Evolutionary conservation across 192 early-diverging fungal species (phyloP).

Genomic region (Chytriomyces confervae): DNA sequence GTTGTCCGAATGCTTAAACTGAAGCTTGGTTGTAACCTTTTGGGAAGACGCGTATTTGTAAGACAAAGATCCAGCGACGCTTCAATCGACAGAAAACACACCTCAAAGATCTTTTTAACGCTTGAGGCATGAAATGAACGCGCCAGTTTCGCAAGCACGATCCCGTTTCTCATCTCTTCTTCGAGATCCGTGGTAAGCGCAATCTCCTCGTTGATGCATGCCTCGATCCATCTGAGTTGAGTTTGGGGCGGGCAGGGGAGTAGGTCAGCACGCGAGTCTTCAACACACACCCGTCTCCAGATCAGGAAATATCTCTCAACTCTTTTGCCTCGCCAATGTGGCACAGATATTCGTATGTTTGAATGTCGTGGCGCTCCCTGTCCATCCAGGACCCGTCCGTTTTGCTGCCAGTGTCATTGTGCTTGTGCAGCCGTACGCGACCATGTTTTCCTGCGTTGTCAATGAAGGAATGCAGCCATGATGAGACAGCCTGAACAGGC

Average conservation of each 20-base stretch:
- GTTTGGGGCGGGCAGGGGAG: neutral
- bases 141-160: conserved; percentile 89
- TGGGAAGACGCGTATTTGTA: conserved; percentile 32
- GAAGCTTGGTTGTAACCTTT: conserved; percentile 70
- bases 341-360: conserved; percentile 99
- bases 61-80: neutral
- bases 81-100: conserved; percentile 6
- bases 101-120: conserved; percentile 86
- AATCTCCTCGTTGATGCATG: conserved; percentile 83
- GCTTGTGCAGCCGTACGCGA: conserved; percentile 35
- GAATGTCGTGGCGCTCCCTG: conserved; percentile 80
- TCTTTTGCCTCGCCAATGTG: conserved; percentile 99
- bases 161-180: conserved; percentile 92
- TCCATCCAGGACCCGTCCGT: conserved; percentile 82
- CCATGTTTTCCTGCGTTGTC: neutral
- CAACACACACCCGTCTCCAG: conserved; percentile 4
- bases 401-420: conserved; percentile 12
- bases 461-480: too few species aligned
- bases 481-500: too few species aligned
- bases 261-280: conserved; percentile 23
- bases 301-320: conserved; percentile 51
- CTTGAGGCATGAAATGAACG: conserved; percentile 79
- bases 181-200: conserved; percentile 80
- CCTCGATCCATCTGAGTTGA: conserved; percentile 88
- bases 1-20: conserved; percentile 96